Evolutionary conservation across 352 stramenopile genomes (phyloP).

Genomic region (Pythium monospermum): DNA sequence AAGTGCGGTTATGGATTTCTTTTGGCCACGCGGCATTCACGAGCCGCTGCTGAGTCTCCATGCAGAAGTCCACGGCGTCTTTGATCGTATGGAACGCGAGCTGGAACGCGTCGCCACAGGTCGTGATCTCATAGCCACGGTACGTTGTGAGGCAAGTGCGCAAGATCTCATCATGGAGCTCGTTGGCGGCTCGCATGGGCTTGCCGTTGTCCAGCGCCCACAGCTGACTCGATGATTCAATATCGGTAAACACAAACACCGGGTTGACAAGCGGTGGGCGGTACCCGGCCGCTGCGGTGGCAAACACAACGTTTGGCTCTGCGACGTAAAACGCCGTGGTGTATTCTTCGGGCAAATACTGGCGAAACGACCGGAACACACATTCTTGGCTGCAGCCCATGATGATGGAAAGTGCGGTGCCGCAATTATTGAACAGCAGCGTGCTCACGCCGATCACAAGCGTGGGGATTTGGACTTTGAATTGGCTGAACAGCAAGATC

Average conservation of each 20-base stretch:
- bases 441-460: conserved; percentile 43
- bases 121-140: conserved; percentile 81
- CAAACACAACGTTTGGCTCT: conserved; percentile 22
- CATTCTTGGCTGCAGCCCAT: conserved; percentile 56
- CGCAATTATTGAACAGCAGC: conserved; percentile 57
- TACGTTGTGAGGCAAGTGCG: conserved; percentile 45
- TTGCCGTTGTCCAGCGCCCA: conserved; percentile 41
- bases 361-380: conserved; percentile 50
- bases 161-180: conserved; percentile 67
- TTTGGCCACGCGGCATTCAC: conserved; percentile 52
- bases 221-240: conserved; percentile 69
- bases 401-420: conserved; percentile 58
- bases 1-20: conserved; percentile 37
- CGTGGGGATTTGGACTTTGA: conserved; percentile 28
- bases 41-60: conserved; percentile 63
- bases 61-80: conserved; percentile 59
- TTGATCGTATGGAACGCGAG: conserved; percentile 66
- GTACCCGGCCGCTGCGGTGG: no score
- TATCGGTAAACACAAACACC: conserved; percentile 81
- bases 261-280: conserved; percentile 44
- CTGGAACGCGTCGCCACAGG: conserved; percentile 71
- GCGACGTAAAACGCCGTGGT: conserved; percentile 29
- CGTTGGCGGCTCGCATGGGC: conserved; percentile 64
- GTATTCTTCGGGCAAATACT: conserved; percentile 55
- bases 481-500: conserved; percentile 32